Evolutionary conservation across 805 yeast species (phyloP), one percentile per base, ranked within the genome.

Genomic region (Candida jianshihensis): DNA sequence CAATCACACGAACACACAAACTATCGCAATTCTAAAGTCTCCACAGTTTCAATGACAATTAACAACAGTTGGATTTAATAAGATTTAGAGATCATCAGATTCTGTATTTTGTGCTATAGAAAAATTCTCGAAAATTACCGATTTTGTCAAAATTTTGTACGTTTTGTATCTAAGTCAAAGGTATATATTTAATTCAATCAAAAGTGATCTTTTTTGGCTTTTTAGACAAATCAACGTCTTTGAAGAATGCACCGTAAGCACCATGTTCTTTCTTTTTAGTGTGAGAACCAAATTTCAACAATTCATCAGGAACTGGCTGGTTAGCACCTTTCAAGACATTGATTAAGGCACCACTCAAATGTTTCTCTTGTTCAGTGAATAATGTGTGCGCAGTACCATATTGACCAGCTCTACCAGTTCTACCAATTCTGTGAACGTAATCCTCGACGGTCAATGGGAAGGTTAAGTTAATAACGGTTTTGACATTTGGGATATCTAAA

Each of bases 331-430:
- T 75, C 51, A 92, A 69, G 29, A 92, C 89, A 57, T 92, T 92
- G 64, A 85, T 81, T 48, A 92, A 68, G 3, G 95, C 97, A 45
- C 98, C 97, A 41, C 95, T 82, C 35, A 92, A 71, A 60, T 90
- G 97, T 60, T 92, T 92, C 60, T 92, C 97, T 54, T 88, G 92
- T 47, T 89, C 97, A 7, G 98, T 92, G 68, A 92, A 92, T 31
- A 92, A 69, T 2, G 99, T 90, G 58, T 89, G 94, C 13, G 99
- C 95, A 44, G 78, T 76, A 56, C 99, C 99, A 1, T 88, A 71
- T 61, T 82, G 85, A 28, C 97, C 97, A 13, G 97, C 98, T 66
- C 97, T 80, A 43, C 97, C 97, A 8, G 97, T 90, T 71, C 97
- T 83, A 43, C 97, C 97, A 49, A 90, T 90, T 64, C 97, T 77